Percentiles rank a stretch among this genome's conserved stretches.
phyloP scores from a whole-genome alignment of 768 basidiomycete species.

The Megacollybia marginata region DNA sequence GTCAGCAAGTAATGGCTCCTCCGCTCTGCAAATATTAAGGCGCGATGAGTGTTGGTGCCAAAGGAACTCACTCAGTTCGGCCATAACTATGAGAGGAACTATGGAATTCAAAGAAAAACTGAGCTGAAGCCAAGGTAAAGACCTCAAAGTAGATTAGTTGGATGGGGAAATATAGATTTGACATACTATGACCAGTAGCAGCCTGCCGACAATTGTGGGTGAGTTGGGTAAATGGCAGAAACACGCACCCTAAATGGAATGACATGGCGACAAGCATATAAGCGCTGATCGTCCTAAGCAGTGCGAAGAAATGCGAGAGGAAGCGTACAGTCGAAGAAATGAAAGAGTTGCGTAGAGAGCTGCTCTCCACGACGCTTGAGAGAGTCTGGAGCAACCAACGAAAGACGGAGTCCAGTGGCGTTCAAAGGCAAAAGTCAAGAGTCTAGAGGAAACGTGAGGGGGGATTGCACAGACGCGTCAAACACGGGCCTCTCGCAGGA shows the following conservation, averaged over 20 bases:
- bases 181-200: slow-evolving; percentile 45
- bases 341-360: slow-evolving; percentile 48
- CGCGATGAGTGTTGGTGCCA: background rate
- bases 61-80: background rate
- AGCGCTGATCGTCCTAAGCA: slow-evolving; percentile 26
- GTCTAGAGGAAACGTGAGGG: background rate
- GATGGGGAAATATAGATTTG: background rate
- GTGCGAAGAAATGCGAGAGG: slow-evolving; percentile 1
- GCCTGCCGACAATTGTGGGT: slow-evolving; percentile 18
- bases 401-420: slow-evolving; percentile 39
- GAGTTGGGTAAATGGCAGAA: background rate
- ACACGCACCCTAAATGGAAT: slow-evolving; percentile 56
- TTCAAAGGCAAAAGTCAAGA: slow-evolving; percentile 38
- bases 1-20: slow-evolving; percentile 1
- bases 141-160: slow-evolving; percentile 31
- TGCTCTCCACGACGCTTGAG: slow-evolving; percentile 16
- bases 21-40: background rate
- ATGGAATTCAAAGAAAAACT: slow-evolving; percentile 48
- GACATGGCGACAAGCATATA: slow-evolving; percentile 76
- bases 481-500: slow-evolving; percentile 45
- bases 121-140: slow-evolving; percentile 46
- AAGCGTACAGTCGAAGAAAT: slow-evolving; percentile 59
- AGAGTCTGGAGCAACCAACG: slow-evolving; percentile 28
- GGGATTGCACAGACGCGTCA: background rate
- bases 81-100: background rate